Evolutionary conservation across 2,329 filamentous ascomycete genomes (phyloP).

Genomic region (Hymenoscyphus occultus): DNA sequence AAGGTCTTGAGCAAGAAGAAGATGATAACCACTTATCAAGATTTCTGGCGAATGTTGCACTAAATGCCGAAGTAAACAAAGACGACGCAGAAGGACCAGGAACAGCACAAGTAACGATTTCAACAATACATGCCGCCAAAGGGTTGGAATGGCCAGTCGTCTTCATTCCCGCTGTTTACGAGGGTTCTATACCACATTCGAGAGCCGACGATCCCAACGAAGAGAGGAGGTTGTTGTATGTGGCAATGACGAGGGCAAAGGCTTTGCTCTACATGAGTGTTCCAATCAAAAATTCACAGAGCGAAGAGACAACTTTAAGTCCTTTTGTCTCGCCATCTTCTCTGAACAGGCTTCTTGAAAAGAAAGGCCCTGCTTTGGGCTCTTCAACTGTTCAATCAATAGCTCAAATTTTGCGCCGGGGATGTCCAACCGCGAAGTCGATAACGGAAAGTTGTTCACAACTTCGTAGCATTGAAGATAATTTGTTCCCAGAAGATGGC

Average conservation of each 20-base stretch:
- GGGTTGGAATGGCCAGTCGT: conserved; percentile 95
- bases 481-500: conserved; percentile 65
- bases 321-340: conserved; percentile 62
- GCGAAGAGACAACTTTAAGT: conserved; percentile 64
- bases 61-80: conserved; percentile 76
- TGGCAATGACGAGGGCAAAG: conserved; percentile 94
- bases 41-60: conserved; percentile 85
- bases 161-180: conserved; percentile 86
- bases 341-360: conserved; percentile 52
- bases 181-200: conserved; percentile 86
- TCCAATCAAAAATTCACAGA: conserved; percentile 64
- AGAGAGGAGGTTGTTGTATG: conserved; percentile 84
- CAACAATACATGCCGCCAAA: conserved; percentile 94
- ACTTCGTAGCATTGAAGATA: conserved; percentile 61
- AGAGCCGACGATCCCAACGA: conserved; percentile 83
- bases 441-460: conserved; percentile 43
- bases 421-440: conserved; percentile 49
- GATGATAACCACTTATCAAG: conserved; percentile 64
- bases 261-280: conserved; percentile 82
- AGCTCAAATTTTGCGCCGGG: conserved; percentile 68
- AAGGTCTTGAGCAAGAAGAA: conserved; percentile 65
- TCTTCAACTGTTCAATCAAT: conserved; percentile 61
- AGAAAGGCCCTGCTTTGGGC: conserved; percentile 68
- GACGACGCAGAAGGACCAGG: conserved; percentile 55
- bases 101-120: conserved; percentile 75